Base-by-base conservation (phyloP, 352 stramenopile species). In the Pythium periplocum region DNA sequence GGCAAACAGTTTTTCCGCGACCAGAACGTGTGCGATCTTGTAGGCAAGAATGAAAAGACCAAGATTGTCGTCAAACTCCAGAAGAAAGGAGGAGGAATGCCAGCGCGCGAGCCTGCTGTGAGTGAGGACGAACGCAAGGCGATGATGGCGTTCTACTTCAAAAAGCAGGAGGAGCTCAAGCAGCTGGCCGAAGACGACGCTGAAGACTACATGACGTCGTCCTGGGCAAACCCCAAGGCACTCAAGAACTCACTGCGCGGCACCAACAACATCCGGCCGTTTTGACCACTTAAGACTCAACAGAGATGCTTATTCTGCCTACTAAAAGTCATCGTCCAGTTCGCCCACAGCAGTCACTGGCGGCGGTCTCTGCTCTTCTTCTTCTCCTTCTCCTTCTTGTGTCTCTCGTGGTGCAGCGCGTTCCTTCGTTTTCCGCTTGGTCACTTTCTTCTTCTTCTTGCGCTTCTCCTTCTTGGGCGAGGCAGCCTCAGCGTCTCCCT, bases 81-180 rank as follows among this genome's bases (percentile, higher is more conserved):
- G 64, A 86, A 82, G 39, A 87, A 93, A 61, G 90, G 87, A 35
- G 75, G 60, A 34, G 95, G 96, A 17, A 83, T 95, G 52, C 96
- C 95, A 0, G 75, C 75, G 38, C 78, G 80, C 26, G 80, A 93
- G 57, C 78, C 78, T 1, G 83, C 66, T 3, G 81, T 98, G 34
- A 96, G 78, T 50, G 95, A 98, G 59, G 93, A 97, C 30, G 96
- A 98, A 63, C 86, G 93, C 47, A 97, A 98, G 73, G 91, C 93
- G 34, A 98, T 98, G 93, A 98, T 98, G 86, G 93, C 90, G 31
- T 96, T 97, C 56, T 98, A 98, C 69, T 95, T 92, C 49, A 91
- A 91, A 59, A 93, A 94, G 60, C 84, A 97, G 55, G 83, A 96
- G 54, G 83, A 96, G 55, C 50, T 90, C 50, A 93, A 97, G 59